Conservation (phyloP, 2,329 filamentous ascomycete species). For the Ceratocystiopsis sp. region DNA sequence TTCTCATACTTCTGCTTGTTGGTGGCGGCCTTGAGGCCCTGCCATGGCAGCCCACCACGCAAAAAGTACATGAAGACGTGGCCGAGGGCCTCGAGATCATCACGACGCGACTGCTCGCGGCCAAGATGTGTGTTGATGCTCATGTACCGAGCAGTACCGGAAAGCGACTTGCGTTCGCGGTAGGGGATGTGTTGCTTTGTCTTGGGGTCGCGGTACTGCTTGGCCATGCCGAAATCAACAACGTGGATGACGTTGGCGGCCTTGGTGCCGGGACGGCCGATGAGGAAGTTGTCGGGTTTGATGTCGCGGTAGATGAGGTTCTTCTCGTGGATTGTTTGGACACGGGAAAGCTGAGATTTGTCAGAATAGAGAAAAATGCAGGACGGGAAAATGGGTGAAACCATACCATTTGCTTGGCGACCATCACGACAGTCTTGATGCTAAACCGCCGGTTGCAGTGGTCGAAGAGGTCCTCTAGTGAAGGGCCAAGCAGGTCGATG, state of each 20-base stretch:
- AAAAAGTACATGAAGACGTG: slow-evolving; percentile 64
- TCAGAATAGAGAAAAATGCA: not conserved
- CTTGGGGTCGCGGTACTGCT: slow-evolving; percentile 97
- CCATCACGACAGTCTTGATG: slow-evolving; percentile 97
- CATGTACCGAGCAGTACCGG: slow-evolving; percentile 96
- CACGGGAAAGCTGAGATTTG: slow-evolving; percentile 54
- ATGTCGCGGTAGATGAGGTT: slow-evolving; percentile 98
- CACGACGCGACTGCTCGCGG: slow-evolving; percentile 85
- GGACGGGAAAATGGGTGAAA: not conserved
- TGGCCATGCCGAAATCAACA: slow-evolving; percentile 98
- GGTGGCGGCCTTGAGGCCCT: slow-evolving; percentile 53
- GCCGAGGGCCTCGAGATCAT: slow-evolving; percentile 79
- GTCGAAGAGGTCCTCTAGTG: slow-evolving; percentile 91
- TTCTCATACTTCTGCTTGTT: slow-evolving; percentile 99
- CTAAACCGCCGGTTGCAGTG: slow-evolving; percentile 91
- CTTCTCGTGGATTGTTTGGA: slow-evolving; percentile 92
- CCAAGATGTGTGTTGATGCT: slow-evolving; percentile 98
- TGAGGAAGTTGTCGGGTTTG: slow-evolving; percentile 98
- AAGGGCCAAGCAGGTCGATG: slow-evolving; percentile 88
- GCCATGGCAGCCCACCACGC: slow-evolving; percentile 54
- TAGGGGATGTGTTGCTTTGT: slow-evolving; percentile 99
- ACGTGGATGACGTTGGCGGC: slow-evolving; percentile 97
- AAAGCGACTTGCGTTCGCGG: slow-evolving; percentile 88
- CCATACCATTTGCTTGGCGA: slow-evolving; percentile 87
- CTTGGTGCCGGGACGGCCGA: slow-evolving; percentile 81